Evolutionary conservation across 2,329 filamentous ascomycete genomes (phyloP).

Genomic region (Nigrospora oryzae): DNA sequence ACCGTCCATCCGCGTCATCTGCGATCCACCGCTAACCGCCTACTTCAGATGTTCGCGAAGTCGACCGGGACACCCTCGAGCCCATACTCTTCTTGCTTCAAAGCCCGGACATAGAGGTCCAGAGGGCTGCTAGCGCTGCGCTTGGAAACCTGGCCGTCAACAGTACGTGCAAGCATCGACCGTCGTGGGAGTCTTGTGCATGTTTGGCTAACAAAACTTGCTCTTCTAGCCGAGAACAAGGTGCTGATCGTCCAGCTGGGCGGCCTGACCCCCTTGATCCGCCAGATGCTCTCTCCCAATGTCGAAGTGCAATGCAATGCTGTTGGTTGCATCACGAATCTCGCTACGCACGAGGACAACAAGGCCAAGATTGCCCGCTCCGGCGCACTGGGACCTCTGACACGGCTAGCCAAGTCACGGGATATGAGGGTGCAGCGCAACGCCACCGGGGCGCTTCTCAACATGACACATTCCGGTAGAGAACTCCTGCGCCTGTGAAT

Average conservation of each 20-base stretch:
- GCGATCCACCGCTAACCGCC: constrained; percentile 4
- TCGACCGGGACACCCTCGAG: constrained; percentile 88
- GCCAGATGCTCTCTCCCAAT: constrained; percentile 96
- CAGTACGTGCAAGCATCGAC: constrained; percentile 50
- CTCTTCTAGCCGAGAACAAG: constrained; percentile 82
- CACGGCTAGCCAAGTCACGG: constrained; percentile 87
- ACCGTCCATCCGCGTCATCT: background rate
- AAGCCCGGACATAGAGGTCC: constrained; percentile 93
- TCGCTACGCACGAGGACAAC: constrained; percentile 97
- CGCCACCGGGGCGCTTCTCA: constrained; percentile 88
- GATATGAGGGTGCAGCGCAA: constrained; percentile 98
- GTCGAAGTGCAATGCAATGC: constrained; percentile 99
- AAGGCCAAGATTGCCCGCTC: constrained; percentile 97
- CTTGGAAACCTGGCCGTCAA: constrained; percentile 95
- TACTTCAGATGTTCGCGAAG: constrained; percentile 82
- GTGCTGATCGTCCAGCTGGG: constrained; percentile 90
- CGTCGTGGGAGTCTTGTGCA: too few species aligned
- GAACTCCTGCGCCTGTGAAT: constrained; percentile 3
- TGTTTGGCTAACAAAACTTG: too few species aligned
- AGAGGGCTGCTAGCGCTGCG: constrained; percentile 90
- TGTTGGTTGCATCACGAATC: constrained; percentile 95
- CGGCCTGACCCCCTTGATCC: constrained; percentile 83
- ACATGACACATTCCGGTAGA: constrained; percentile 95
- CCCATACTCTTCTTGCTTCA: constrained; percentile 93
- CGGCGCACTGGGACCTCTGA: constrained; percentile 83